Conservation (phyloP, 1,139 yeast species). For the Nematodospora anomalae region DNA sequence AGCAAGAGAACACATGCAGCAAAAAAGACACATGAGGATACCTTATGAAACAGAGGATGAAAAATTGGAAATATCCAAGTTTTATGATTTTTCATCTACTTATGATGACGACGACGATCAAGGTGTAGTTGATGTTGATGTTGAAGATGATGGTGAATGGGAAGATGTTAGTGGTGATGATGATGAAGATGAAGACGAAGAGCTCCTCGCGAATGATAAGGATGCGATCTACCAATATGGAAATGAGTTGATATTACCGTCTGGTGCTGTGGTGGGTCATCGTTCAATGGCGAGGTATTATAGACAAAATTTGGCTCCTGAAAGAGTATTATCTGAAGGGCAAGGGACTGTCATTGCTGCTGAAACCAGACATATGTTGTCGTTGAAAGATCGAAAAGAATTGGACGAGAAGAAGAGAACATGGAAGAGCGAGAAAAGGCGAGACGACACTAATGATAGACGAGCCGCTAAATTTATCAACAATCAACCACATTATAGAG, state of each 20-base stretch:
- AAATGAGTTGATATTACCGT: slow-evolving; percentile 77
- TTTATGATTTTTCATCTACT: slow-evolving; percentile 80
- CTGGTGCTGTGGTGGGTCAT: slow-evolving; percentile 88
- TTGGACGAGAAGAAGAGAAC: slow-evolving; percentile 67
- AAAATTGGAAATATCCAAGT: slow-evolving; percentile 74
- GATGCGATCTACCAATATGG: slow-evolving; percentile 55
- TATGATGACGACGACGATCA: slow-evolving; percentile 37
- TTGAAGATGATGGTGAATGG: slow-evolving; percentile 23
- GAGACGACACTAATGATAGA: slow-evolving; percentile 71
- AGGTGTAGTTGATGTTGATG: slow-evolving; percentile 18
- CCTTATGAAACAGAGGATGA: slow-evolving; percentile 88
- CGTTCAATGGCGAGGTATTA: slow-evolving; percentile 84
- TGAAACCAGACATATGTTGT: slow-evolving; percentile 73
- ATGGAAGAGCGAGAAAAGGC: slow-evolving; percentile 71
- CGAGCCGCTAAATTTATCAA: slow-evolving; percentile 80
- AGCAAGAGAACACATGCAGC: slow-evolving; percentile 84
- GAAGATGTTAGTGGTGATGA: slow-evolving; percentile 35
- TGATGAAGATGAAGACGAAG: slow-evolving; percentile 41
- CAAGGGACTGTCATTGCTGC: slow-evolving; percentile 95
- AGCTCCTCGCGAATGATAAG: slow-evolving; percentile 36
- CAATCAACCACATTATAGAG: slow-evolving; percentile 89
- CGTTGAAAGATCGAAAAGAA: slow-evolving; percentile 51
- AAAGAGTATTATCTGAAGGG: slow-evolving; percentile 73
- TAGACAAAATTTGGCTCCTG: slow-evolving; percentile 78
- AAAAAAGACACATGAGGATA: slow-evolving; percentile 82